Conservation (phyloP, 805 yeast genomes). For the Starmera quercuum region DNA sequence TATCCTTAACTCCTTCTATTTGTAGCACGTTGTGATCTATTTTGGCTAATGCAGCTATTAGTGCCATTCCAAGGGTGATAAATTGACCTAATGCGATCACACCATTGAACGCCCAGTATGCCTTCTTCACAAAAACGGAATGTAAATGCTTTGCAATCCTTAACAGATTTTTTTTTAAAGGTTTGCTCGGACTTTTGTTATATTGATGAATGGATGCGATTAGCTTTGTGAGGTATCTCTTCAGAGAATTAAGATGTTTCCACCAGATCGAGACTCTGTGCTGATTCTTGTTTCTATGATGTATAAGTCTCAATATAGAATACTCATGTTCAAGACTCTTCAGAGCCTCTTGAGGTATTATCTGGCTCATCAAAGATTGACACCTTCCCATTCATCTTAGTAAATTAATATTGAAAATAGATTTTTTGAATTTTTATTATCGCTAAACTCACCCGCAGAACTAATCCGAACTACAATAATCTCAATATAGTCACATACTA, state of each 20-base stretch:
- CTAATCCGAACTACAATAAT: too few relatives aligned
- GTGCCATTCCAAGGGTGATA: constrained; percentile 60
- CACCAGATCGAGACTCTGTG: constrained; percentile 74
- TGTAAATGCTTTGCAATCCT: constrained; percentile 21
- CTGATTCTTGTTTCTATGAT: constrained; percentile 71
- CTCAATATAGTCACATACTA: too few relatives aligned
- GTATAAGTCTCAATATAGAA: constrained; percentile 50
- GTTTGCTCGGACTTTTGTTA: background rate
- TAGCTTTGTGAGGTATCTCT: constrained; percentile 42
- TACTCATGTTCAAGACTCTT: constrained; percentile 38
- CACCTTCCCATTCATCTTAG: too few relatives aligned
- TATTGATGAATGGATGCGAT: constrained; percentile 17
- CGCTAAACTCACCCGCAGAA: too few relatives aligned
- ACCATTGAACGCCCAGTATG: constrained; percentile 57
- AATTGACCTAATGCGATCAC: constrained; percentile 73
- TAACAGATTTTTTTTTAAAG: constrained; percentile 11
- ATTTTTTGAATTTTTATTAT: too few relatives aligned
- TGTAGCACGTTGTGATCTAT: constrained; percentile 22
- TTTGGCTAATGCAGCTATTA: constrained; percentile 49
- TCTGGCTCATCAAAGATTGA: background rate
- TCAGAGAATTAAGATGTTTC: constrained; percentile 55
- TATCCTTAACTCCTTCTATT: constrained; percentile 8
- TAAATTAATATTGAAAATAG: too few relatives aligned
- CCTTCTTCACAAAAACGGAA: constrained; percentile 31
- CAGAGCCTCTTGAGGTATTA: constrained; percentile 1